phyloP scores from a whole-genome alignment of 2,329 filamentous ascomycete species.

The Diaporthe destruens region DNA sequence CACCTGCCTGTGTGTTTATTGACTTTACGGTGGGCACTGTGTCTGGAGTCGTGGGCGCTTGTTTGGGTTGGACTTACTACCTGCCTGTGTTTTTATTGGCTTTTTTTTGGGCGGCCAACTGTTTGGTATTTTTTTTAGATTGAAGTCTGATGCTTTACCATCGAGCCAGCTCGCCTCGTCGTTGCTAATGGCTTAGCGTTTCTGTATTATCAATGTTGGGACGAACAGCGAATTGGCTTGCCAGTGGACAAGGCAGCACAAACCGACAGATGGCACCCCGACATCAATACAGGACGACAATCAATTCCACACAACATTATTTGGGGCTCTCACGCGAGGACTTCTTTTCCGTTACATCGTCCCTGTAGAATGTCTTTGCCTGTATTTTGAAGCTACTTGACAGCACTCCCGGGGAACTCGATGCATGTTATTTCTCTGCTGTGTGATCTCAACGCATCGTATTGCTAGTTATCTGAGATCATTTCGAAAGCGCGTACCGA shows the following conservation, averaged over 20 bases:
- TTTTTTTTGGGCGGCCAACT: slow-evolving; percentile 1
- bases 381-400: too few relatives aligned
- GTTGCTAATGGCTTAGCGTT: background rate
- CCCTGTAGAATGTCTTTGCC: too few relatives aligned
- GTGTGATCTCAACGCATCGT: too few relatives aligned
- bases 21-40: slow-evolving; percentile 4
- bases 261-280: background rate
- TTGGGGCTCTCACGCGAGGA: too few relatives aligned
- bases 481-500: too few relatives aligned
- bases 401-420: too few relatives aligned
- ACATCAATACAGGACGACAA: background rate
- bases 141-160: slow-evolving; percentile 3
- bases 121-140: background rate
- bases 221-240: background rate
- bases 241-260: background rate
- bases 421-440: too few relatives aligned
- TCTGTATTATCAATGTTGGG: background rate
- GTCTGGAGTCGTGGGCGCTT: slow-evolving; percentile 6
- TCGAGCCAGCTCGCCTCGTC: slow-evolving; percentile 1
- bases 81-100: background rate
- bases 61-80: slow-evolving; percentile 5
- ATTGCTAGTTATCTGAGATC: too few relatives aligned
- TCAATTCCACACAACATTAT: too few relatives aligned
- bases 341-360: too few relatives aligned
- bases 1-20: slow-evolving; percentile 15